phyloP scores from a whole-genome alignment of 257 asterid genomes.

The Lycium barbarum region DNA sequence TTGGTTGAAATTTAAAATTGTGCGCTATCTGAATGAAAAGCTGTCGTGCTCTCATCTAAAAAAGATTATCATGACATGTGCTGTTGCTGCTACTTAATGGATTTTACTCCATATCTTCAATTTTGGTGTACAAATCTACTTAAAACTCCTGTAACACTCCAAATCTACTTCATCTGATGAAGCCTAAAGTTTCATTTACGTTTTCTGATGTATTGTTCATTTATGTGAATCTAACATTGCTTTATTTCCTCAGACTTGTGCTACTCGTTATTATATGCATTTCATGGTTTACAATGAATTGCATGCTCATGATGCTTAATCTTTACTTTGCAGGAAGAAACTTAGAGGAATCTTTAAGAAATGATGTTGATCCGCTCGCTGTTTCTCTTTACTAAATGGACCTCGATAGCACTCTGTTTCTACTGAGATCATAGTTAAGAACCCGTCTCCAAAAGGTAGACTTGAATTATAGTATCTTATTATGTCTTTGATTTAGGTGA shows the following conservation, averaged over 20 bases:
- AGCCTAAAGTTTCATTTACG: neutral
- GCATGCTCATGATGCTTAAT: slow-evolving; percentile 23
- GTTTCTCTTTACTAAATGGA: slow-evolving; percentile 94
- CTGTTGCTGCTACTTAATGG: neutral
- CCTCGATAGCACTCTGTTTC: slow-evolving; percentile 78
- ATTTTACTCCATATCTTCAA: neutral
- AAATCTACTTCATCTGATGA: neutral
- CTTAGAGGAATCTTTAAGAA: slow-evolving; percentile 58
- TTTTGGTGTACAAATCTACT: neutral
- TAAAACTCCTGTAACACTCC: neutral
- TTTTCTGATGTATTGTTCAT: slow-evolving; percentile 3
- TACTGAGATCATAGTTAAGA: slow-evolving; percentile 83
- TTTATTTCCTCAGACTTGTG: neutral
- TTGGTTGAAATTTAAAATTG: too few relatives aligned
- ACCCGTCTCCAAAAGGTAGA: slow-evolving; percentile 24
- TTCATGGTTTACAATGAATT: neutral
- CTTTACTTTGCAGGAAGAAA: slow-evolving; percentile 63
- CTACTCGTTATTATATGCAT: slow-evolving; percentile 10
- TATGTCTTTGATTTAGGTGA: too few relatives aligned
- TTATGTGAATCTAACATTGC: neutral
- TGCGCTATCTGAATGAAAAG: too few relatives aligned
- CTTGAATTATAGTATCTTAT: too few relatives aligned
- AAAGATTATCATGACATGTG: neutral
- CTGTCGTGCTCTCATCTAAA: too few relatives aligned
- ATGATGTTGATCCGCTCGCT: slow-evolving; percentile 73